Evolutionary conservation across 1,284 basidiomycete species (phyloP).

Genomic region (Austropuccinia psidii): DNA sequence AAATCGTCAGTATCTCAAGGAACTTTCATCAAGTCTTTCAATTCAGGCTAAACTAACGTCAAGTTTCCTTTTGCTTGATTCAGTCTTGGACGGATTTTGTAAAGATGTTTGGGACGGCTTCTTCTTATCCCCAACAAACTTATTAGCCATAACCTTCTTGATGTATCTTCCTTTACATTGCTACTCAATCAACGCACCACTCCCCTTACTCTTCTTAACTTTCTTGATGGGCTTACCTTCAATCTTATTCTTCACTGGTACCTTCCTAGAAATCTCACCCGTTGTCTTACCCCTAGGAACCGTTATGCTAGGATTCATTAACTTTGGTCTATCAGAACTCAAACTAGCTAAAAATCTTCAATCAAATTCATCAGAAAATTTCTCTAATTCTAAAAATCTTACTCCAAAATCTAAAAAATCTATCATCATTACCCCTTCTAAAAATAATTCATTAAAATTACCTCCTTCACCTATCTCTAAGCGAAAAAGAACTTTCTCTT

Average conservation of each 20-base stretch:
- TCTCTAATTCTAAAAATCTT: no score
- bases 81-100: slow-evolving; percentile 15
- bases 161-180: slow-evolving; percentile 15
- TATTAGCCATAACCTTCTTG: slow-evolving; percentile 6
- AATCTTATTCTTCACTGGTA: neutral
- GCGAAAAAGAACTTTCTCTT: no score
- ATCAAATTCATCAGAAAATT: no score
- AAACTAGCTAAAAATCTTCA: no score
- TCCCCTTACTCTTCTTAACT: neutral
- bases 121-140: slow-evolving; percentile 9
- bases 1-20: slow-evolving; percentile 11
- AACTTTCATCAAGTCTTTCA: neutral
- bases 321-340: slow-evolving; percentile 9
- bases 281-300: slow-evolving; percentile 2
- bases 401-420: no score
- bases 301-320: neutral
- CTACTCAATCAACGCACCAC: neutral
- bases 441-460: no score
- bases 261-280: slow-evolving; percentile 10
- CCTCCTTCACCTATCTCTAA: no score
- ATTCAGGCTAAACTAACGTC: neutral
- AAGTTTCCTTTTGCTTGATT: neutral
- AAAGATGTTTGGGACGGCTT: slow-evolving; percentile 29
- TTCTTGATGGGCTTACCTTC: slow-evolving; percentile 19
- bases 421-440: no score